phyloP scores from a whole-genome alignment of 345 rosid species.

The Boechera divaricarpa region DNA sequence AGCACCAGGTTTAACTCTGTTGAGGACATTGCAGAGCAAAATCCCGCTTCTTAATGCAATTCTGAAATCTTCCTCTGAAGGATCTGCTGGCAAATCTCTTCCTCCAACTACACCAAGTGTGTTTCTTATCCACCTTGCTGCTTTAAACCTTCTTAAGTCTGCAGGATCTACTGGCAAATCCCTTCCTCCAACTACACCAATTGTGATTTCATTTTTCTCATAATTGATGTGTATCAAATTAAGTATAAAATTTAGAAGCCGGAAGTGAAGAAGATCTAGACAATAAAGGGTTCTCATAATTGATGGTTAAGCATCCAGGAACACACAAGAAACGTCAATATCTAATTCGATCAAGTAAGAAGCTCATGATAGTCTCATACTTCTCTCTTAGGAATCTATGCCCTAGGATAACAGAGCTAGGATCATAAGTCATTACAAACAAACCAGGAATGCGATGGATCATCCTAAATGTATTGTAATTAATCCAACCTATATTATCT shows the following conservation, averaged over 20 bases:
- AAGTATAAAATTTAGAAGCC: not conserved
- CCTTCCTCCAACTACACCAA: constrained; percentile 76
- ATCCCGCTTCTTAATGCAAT: constrained; percentile 91
- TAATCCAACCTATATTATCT: not conserved
- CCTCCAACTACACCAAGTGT: constrained; percentile 82
- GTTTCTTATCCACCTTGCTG: constrained; percentile 88
- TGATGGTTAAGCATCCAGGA: too few species aligned
- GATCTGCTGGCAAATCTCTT: constrained; percentile 93
- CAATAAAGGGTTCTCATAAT: not conserved
- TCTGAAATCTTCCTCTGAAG: constrained; percentile 94
- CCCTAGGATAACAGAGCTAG: too few species aligned
- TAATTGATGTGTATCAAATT: not conserved
- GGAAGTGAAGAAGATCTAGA: not conserved
- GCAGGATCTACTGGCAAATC: constrained; percentile 65
- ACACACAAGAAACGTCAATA: not conserved
- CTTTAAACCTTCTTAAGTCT: constrained; percentile 86
- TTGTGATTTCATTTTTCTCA: constrained; percentile 29
- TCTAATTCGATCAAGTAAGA: not conserved
- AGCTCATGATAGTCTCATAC: not conserved
- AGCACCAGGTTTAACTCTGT: constrained; percentile 88
- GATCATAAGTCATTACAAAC: too few species aligned
- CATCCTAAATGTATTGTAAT: not conserved
- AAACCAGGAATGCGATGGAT: too few species aligned
- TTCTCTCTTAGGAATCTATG: too few species aligned
- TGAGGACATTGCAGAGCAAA: constrained; percentile 82